A percentile compares a stretch with the other conserved stretches of the same genome.
Conservation (phyloP, 108 stramenopile species). For the Skeletonema grethae region DNA sequence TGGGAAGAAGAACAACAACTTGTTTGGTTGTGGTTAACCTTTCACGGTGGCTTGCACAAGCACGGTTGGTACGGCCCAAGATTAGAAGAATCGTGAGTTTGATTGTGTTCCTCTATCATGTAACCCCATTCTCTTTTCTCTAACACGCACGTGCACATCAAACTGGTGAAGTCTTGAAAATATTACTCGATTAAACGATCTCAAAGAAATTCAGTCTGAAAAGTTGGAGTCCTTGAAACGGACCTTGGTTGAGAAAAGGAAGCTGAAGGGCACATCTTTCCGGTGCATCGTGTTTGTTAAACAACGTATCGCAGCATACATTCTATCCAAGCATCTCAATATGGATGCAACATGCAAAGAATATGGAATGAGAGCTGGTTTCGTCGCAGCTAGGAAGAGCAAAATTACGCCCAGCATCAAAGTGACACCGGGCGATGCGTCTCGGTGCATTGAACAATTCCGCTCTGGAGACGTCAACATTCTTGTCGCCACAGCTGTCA, state of each 20-base stretch:
- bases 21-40: conserved; percentile 36
- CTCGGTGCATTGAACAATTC: conserved; percentile 39
- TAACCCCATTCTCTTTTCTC: background rate
- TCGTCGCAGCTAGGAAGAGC: conserved; percentile 40
- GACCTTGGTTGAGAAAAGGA: conserved; percentile 28
- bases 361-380: conserved; percentile 31
- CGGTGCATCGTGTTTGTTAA: conserved; percentile 45
- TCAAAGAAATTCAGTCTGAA: conserved; percentile 13
- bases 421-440: conserved; percentile 20
- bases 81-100: conserved; percentile 26
- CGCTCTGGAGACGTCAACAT: conserved; percentile 34
- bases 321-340: conserved; percentile 32
- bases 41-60: conserved; percentile 22
- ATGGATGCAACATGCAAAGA: conserved; percentile 14
- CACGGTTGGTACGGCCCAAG: conserved; percentile 28
- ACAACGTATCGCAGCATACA: conserved; percentile 38
- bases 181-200: conserved; percentile 4
- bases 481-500: conserved; percentile 42
- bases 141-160: background rate
- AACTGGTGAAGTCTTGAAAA: background rate
- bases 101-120: background rate
- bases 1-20: conserved; percentile 56
- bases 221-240: conserved; percentile 24
- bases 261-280: conserved; percentile 30
- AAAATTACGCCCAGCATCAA: conserved; percentile 43